Evolutionary conservation across 1,284 basidiomycete species (phyloP).

Genomic region (Bjerkandera adusta): DNA sequence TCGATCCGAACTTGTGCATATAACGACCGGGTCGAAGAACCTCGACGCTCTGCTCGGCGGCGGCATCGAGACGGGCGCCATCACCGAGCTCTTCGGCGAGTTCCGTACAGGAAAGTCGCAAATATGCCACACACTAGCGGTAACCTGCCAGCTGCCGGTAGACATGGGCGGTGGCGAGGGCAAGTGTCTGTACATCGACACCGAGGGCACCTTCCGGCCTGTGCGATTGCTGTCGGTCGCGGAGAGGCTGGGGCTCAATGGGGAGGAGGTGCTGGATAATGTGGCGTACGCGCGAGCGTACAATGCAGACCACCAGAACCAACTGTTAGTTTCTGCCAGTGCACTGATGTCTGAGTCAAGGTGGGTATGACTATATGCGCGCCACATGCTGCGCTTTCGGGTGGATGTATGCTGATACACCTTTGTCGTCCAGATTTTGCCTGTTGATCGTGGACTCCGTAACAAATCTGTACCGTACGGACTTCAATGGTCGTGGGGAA

Average conservation of each 20-base stretch:
- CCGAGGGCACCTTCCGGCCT: conserved; percentile 98
- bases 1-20: conserved; percentile 94
- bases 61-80: conserved; percentile 97
- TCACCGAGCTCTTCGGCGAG: conserved; percentile 98
- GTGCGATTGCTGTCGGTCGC: conserved; percentile 93
- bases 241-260: conserved; percentile 93
- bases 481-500: conserved; percentile 95
- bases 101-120: conserved; percentile 99
- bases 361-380: conserved; percentile 43
- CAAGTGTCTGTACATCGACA: conserved; percentile 99
- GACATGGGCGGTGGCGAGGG: conserved; percentile 99
- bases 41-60: conserved; percentile 95
- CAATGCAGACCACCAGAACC: conserved; percentile 97
- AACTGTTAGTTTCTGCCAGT: conserved; percentile 88
- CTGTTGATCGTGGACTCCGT: conserved; percentile 96
- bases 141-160: conserved; percentile 96
- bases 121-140: conserved; percentile 96
- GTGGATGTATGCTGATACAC: conserved; percentile 1
- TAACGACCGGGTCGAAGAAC: conserved; percentile 96
- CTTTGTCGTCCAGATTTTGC: conserved; percentile 69
- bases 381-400: background rate
- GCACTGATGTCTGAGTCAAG: conserved; percentile 97
- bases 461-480: conserved; percentile 94
- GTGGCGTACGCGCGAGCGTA: conserved; percentile 98
- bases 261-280: conserved; percentile 97